Percentiles rank a stretch among this genome's conserved stretches.
Evolutionary conservation across 129 eudicot genomes (phyloP).

Genomic region (Centaurea solstitialis): DNA sequence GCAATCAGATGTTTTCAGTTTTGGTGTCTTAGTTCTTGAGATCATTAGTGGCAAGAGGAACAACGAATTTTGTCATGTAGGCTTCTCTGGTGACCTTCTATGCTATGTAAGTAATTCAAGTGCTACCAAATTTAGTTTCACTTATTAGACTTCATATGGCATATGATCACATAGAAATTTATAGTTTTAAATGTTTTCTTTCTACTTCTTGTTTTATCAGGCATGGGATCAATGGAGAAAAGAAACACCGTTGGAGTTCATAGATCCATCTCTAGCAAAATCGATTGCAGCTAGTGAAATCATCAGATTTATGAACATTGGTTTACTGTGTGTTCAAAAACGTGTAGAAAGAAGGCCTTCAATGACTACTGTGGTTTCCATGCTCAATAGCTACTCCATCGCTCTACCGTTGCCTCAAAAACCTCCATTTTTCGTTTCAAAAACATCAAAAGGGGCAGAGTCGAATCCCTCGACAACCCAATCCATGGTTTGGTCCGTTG

Average conservation of each 20-base stretch:
- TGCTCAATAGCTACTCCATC: slow-evolving; percentile 4
- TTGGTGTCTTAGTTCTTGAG: slow-evolving; percentile 15
- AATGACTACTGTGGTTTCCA: not conserved
- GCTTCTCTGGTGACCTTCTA: slow-evolving; percentile 12
- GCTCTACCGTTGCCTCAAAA: slow-evolving; percentile 11
- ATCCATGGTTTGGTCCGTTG: slow-evolving; percentile 5
- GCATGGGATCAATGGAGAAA: slow-evolving; percentile 19
- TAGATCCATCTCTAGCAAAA: slow-evolving; percentile 5
- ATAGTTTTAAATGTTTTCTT: not conserved
- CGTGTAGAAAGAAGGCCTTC: slow-evolving; percentile 14
- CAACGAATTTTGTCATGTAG: not conserved
- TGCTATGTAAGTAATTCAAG: slow-evolving; percentile 4
- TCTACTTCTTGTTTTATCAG: not conserved
- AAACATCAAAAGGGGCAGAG: not conserved
- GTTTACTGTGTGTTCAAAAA: slow-evolving; percentile 15
- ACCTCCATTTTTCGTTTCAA: slow-evolving; percentile 9
- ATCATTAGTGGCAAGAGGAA: slow-evolving; percentile 17
- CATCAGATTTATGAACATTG: slow-evolving; percentile 12
- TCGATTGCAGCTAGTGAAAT: not conserved
- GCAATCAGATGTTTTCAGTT: slow-evolving; percentile 11
- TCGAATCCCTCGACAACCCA: not conserved
- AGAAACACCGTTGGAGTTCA: slow-evolving; percentile 6
- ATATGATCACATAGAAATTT: too few relatives aligned
- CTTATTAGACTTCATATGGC: too few relatives aligned
- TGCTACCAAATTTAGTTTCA: not conserved